Evolutionary conservation across 2,329 filamentous ascomycete species (phyloP).

Genomic region (Alternaria arbusti): DNA sequence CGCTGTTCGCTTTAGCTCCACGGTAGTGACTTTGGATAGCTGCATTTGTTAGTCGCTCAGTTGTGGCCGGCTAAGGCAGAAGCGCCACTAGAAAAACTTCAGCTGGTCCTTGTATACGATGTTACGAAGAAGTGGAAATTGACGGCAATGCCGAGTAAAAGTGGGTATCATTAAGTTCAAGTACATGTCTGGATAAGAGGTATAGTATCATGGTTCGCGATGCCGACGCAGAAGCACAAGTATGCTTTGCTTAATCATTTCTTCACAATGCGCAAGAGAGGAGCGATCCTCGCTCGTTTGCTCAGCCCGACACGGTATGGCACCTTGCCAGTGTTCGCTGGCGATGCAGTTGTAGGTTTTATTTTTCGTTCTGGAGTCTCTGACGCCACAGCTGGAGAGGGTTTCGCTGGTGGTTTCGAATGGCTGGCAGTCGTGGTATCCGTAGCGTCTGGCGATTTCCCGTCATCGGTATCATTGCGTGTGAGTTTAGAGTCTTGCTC

Average conservation of each 20-base stretch:
- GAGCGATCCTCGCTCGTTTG: slow-evolving; percentile 56
- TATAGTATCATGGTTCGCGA: neutral
- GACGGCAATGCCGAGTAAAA: neutral
- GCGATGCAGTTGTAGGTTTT: slow-evolving; percentile 26
- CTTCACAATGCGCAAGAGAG: slow-evolving; percentile 55
- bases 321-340: slow-evolving; percentile 48
- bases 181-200: neutral
- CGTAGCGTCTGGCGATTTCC: neutral
- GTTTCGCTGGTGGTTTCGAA: neutral
- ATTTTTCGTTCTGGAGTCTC: slow-evolving; percentile 25
- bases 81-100: neutral
- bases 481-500: neutral
- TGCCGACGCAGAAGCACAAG: neutral
- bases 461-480: neutral
- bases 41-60: neutral
- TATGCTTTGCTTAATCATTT: slow-evolving; percentile 40
- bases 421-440: neutral
- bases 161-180: slow-evolving; percentile 19
- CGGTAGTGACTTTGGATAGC: neutral
- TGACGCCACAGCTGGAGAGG: neutral
- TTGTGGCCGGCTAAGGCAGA: neutral
- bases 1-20: neutral
- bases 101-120: neutral
- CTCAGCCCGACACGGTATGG: slow-evolving; percentile 58
- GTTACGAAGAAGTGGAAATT: slow-evolving; percentile 1